Evolutionary conservation across 2,329 filamentous ascomycete species (phyloP).

Genomic region (Cladosporium cucumerinum): DNA sequence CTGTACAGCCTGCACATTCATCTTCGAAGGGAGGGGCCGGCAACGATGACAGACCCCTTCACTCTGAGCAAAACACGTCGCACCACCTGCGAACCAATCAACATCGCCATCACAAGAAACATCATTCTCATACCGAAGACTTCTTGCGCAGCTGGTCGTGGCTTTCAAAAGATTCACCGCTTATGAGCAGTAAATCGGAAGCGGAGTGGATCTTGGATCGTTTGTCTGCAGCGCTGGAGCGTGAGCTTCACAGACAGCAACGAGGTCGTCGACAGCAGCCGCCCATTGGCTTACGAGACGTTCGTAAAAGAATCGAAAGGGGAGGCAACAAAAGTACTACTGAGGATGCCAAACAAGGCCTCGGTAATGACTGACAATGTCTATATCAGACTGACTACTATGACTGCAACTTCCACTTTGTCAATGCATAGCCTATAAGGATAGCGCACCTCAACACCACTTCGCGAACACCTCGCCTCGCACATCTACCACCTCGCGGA

Average conservation of each 20-base stretch:
- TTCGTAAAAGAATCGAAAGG: background rate
- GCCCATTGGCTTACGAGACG: slow-evolving; percentile 31
- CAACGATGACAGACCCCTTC: background rate
- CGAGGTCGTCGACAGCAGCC: slow-evolving; percentile 29
- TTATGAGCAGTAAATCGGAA: slow-evolving; percentile 67
- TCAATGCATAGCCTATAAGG: background rate
- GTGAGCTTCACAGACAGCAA: slow-evolving; percentile 42
- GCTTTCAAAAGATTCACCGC: slow-evolving; percentile 65
- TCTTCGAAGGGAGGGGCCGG: background rate
- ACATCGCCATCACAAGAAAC: background rate
- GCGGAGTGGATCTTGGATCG: slow-evolving; percentile 70
- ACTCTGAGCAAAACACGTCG: background rate
- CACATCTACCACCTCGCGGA: background rate
- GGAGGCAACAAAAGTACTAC: background rate
- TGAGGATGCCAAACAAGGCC: background rate
- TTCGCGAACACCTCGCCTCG: background rate
- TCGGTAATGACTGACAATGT: background rate
- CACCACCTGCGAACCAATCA: background rate
- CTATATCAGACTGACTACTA: background rate
- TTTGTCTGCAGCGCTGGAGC: slow-evolving; percentile 55
- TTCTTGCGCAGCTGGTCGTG: slow-evolving; percentile 60
- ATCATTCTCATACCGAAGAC: background rate
- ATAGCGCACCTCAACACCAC: background rate
- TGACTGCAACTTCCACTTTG: background rate
- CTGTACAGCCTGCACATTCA: background rate